Percentiles rank a stretch among this genome's conserved stretches.
Evolutionary conservation across 1,139 yeast genomes (phyloP).

Genomic region (Wickerhamomyces sp.): DNA sequence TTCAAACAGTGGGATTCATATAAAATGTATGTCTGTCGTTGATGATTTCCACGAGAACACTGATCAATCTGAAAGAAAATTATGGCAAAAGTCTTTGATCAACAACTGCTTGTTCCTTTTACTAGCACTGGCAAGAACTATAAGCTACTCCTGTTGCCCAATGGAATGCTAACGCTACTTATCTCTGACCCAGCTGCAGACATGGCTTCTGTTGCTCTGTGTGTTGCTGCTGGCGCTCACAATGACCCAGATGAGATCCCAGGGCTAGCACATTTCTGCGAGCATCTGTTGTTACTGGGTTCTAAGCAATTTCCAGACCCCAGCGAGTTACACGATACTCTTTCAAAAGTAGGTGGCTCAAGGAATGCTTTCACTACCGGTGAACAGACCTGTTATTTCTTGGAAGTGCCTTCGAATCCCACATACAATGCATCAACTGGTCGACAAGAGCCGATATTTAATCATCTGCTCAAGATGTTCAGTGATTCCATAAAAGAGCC

Average conservation of each 20-base stretch:
- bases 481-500: slow-evolving; percentile 50
- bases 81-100: slow-evolving; percentile 13
- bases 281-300: slow-evolving; percentile 61
- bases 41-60: too few species aligned
- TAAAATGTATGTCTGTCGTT: too few species aligned
- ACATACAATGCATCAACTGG: slow-evolving; percentile 11
- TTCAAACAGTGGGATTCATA: too few species aligned
- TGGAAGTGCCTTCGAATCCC: slow-evolving; percentile 49
- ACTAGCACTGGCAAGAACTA: slow-evolving; percentile 34
- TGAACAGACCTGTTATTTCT: slow-evolving; percentile 56
- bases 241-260: slow-evolving; percentile 50
- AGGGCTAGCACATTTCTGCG: slow-evolving; percentile 74
- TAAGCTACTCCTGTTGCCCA: slow-evolving; percentile 42
- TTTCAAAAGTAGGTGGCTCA: slow-evolving; percentile 48
- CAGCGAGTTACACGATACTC: slow-evolving; percentile 38
- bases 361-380: slow-evolving; percentile 67
- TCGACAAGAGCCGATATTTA: slow-evolving; percentile 35
- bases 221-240: slow-evolving; percentile 61
- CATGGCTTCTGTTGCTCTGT: slow-evolving; percentile 42
- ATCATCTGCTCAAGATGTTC: slow-evolving; percentile 43
- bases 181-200: slow-evolving; percentile 54
- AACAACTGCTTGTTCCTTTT: slow-evolving; percentile 24
- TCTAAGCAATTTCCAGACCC: slow-evolving; percentile 50
- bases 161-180: slow-evolving; percentile 48
- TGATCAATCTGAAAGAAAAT: too few species aligned